These are phyloP conservation scores for Hemisphaericaspora nanyangensis DNA, from an alignment of 805 yeast species.

Conservation along the genomic window DNA sequence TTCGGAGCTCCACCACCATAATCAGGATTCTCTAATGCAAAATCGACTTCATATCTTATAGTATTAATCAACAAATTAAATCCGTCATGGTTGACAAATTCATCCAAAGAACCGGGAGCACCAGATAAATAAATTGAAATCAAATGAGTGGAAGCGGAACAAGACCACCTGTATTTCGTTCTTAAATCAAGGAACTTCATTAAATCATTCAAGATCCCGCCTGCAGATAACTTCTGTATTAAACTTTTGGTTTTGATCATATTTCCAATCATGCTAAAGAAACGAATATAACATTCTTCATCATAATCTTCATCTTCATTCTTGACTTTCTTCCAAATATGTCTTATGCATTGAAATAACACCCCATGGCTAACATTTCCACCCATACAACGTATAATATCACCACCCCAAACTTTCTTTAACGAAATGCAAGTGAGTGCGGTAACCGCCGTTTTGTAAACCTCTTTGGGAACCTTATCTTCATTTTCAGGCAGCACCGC, in stretches of 20 bases:
- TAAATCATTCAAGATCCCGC: slow-evolving; percentile 70
- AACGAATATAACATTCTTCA: slow-evolving; percentile 47
- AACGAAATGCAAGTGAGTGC: slow-evolving; percentile 68
- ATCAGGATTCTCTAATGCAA: slow-evolving; percentile 57
- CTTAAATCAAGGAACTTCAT: slow-evolving; percentile 55
- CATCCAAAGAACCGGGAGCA: slow-evolving; percentile 49
- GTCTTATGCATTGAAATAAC: slow-evolving; percentile 66
- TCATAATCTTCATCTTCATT: slow-evolving; percentile 31
- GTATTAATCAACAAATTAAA: slow-evolving; percentile 57
- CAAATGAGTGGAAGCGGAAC: slow-evolving; percentile 62
- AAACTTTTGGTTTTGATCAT: slow-evolving; percentile 55
- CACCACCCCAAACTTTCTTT: slow-evolving; percentile 68
- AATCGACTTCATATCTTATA: slow-evolving; percentile 59
- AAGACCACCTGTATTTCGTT: slow-evolving; percentile 49
- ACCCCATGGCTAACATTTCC: slow-evolving; percentile 87
- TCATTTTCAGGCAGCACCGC: slow-evolving; percentile 62
- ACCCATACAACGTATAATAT: slow-evolving; percentile 70
- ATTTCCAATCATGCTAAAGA: slow-evolving; percentile 59
- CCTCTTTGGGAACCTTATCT: slow-evolving; percentile 43
- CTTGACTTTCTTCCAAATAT: slow-evolving; percentile 50
- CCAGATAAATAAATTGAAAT: slow-evolving; percentile 44
- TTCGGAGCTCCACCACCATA: slow-evolving; percentile 57
- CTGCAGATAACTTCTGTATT: slow-evolving; percentile 57
- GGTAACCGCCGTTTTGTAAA: slow-evolving; percentile 58
- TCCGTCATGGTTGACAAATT: slow-evolving; percentile 67